Percentiles rank a stretch among this genome's conserved stretches.
Evolutionary conservation across 345 rosid genomes (phyloP).

Genomic region (Populus tremula): DNA sequence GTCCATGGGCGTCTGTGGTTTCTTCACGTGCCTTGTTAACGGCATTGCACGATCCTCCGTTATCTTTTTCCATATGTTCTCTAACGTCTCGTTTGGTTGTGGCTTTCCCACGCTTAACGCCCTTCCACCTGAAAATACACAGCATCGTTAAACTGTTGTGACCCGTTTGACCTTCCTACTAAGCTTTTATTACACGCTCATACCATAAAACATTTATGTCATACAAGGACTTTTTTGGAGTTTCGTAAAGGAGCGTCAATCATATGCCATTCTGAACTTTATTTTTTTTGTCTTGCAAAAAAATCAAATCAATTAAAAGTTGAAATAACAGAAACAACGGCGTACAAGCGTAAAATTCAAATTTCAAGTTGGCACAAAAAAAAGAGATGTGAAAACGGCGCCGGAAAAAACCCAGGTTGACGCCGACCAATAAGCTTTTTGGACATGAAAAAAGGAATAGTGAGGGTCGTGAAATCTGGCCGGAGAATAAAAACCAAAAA

Average conservation of each 20-base stretch:
- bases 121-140: slow-evolving; percentile 26
- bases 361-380: neutral
- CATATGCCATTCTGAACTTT: neutral
- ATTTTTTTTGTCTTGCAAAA: neutral
- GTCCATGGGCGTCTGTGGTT: slow-evolving; percentile 35
- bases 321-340: slow-evolving; percentile 10
- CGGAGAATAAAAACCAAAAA: neutral
- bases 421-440: slow-evolving; percentile 11
- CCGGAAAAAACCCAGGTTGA: neutral
- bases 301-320: neutral
- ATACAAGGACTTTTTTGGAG: neutral
- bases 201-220: neutral
- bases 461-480: neutral
- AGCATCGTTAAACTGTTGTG: neutral
- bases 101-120: slow-evolving; percentile 52
- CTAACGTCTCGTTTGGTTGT: slow-evolving; percentile 59
- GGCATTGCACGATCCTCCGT: slow-evolving; percentile 67
- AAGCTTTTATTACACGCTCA: neutral
- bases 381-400: neutral
- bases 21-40: slow-evolving; percentile 60
- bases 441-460: neutral
- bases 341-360: neutral
- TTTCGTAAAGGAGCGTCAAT: neutral
- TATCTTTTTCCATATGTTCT: slow-evolving; percentile 78
- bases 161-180: neutral